A percentile compares a stretch with the other conserved stretches of the same genome.
These are phyloP conservation scores for Fusarium miscanthi DNA, from an alignment of 2,329 filamentous ascomycete genomes.

Conservation along the genomic window DNA sequence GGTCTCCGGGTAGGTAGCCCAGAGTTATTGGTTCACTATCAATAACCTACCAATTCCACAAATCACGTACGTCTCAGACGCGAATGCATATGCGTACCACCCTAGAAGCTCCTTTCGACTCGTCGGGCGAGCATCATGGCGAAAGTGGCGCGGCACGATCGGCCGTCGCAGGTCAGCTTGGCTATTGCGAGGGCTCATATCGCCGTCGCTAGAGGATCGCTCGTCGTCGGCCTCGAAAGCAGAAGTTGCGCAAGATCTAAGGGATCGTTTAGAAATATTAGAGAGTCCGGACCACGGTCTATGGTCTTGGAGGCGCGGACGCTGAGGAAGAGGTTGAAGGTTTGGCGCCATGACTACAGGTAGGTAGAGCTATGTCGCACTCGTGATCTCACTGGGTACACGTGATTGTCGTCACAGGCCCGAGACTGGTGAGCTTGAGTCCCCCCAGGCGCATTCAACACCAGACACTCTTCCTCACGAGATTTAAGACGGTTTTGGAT, in stretches of 20 bases:
- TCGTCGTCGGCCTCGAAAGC: conserved; percentile 78
- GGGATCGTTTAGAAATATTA: conserved; percentile 65
- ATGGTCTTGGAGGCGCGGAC: conserved; percentile 54
- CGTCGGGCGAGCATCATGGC: conserved; percentile 89
- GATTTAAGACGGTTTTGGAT: conserved; percentile 10
- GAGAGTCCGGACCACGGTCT: conserved; percentile 63
- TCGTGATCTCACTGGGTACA: conserved; percentile 42
- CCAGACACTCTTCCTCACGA: conserved; percentile 11
- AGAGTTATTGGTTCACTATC: neutral
- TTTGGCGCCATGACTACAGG: conserved; percentile 39
- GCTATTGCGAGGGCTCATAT: conserved; percentile 52
- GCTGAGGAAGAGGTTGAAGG: conserved; percentile 46
- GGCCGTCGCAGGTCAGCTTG: conserved; percentile 52
- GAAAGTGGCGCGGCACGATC: conserved; percentile 70
- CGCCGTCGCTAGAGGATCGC: conserved; percentile 59
- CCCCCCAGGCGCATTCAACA: conserved; percentile 1
- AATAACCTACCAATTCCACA: conserved; percentile 74
- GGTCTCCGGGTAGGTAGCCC: neutral
- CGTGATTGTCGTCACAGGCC: conserved; percentile 46
- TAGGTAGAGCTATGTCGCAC: conserved; percentile 3
- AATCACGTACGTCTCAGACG: conserved; percentile 95
- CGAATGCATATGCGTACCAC: conserved; percentile 97
- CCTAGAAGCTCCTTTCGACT: conserved; percentile 88
- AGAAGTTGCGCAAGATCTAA: conserved; percentile 67
- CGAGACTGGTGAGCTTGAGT: conserved; percentile 17